A percentile compares a stretch with the other conserved stretches of the same genome.
Conservation (phyloP, 73 alveolate genomes). For the Tetrahymena elliotti region DNA sequence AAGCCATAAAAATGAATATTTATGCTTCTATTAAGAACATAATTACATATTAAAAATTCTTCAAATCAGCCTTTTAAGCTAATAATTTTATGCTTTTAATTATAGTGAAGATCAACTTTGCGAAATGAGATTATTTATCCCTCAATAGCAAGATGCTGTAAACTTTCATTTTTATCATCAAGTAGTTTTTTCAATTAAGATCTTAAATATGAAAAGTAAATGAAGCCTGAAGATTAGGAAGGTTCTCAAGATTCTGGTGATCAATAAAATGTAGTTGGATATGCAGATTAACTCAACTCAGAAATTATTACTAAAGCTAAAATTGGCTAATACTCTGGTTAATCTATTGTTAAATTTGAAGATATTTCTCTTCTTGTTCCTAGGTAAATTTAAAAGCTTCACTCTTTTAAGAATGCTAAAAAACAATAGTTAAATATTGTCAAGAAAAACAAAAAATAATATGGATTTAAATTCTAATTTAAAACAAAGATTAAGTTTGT, state of each 20-base stretch:
- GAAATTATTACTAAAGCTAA: slow-evolving; percentile 76
- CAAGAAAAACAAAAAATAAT: too few relatives aligned
- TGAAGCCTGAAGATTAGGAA: slow-evolving; percentile 7
- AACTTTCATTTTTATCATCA: not conserved
- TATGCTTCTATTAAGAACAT: not conserved
- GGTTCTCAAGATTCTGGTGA: slow-evolving; percentile 51
- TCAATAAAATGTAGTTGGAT: slow-evolving; percentile 43
- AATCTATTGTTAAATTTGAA: slow-evolving; percentile 62
- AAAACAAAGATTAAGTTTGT: not conserved
- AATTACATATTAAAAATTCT: too few relatives aligned
- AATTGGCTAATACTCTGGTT: slow-evolving; percentile 69
- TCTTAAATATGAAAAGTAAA: not conserved
- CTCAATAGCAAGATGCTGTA: not conserved
- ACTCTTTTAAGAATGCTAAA: not conserved
- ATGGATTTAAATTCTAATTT: too few relatives aligned
- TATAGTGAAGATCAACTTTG: not conserved
- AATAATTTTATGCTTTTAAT: not conserved
- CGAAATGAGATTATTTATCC: not conserved
- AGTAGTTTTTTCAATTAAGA: not conserved
- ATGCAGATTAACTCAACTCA: slow-evolving; percentile 70
- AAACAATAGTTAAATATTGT: too few relatives aligned
- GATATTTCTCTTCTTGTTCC: slow-evolving; percentile 81
- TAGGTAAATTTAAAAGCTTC: slow-evolving; percentile 5
- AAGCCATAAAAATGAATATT: not conserved
- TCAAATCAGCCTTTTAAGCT: not conserved